phyloP scores from a whole-genome alignment of 148 eudicot genomes.

The Chenopodium suecicum region DNA sequence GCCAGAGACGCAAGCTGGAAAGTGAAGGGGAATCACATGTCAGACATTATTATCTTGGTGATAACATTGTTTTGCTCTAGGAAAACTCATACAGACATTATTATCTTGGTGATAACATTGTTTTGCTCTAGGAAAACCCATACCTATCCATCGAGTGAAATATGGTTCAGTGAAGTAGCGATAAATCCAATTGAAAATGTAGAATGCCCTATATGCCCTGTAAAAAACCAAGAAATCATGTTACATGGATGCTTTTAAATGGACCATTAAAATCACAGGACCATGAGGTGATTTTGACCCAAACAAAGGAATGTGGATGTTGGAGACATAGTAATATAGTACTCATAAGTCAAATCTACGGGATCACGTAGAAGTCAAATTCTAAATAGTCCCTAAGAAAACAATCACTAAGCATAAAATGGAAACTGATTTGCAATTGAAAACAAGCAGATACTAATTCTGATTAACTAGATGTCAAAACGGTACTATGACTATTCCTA shows the following conservation, averaged over 20 bases:
- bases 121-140: slow-evolving; percentile 12
- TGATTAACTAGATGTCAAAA: background rate
- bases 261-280: background rate
- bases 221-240: background rate
- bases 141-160: slow-evolving; percentile 81
- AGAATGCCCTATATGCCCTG: slow-evolving; percentile 89
- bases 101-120: background rate
- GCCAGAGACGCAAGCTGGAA: slow-evolving; percentile 66
- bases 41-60: background rate
- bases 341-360: background rate
- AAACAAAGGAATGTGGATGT: background rate
- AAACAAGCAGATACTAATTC: background rate
- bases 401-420: background rate
- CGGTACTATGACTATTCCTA: background rate
- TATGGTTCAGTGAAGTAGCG: slow-evolving; percentile 75
- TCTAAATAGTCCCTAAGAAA: background rate
- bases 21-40: slow-evolving; percentile 11
- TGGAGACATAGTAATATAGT: background rate
- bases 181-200: slow-evolving; percentile 90
- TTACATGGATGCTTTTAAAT: background rate
- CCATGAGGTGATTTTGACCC: background rate
- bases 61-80: background rate
- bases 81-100: slow-evolving; percentile 28
- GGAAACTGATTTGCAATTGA: background rate
- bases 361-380: background rate